These are phyloP conservation scores for Noccaea bulbosa DNA, from an alignment of 345 rosid genomes.

Conservation along the genomic window DNA sequence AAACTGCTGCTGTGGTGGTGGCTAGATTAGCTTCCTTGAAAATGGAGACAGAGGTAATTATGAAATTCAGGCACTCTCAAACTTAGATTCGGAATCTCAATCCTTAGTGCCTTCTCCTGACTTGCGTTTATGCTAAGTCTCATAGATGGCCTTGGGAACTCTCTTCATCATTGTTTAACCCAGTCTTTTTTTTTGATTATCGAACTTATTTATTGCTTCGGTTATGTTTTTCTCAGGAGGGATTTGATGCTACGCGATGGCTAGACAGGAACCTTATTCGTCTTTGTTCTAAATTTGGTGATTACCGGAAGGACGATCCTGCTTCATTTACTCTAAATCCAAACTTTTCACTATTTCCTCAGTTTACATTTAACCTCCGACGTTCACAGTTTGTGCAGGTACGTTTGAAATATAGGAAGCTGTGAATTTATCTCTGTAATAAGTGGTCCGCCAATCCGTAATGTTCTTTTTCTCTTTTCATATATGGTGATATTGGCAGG, in stretches of 20 bases:
- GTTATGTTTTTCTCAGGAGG: slow-evolving; percentile 64
- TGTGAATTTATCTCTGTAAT: slow-evolving; percentile 3
- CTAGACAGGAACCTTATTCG: slow-evolving; percentile 95
- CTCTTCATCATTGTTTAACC: slow-evolving; percentile 3
- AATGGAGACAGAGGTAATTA: slow-evolving; percentile 95
- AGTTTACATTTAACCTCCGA: slow-evolving; percentile 93
- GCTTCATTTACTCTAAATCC: slow-evolving; percentile 89
- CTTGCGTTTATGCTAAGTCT: slow-evolving; percentile 6
- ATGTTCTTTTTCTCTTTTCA: neutral
- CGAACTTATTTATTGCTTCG: neutral
- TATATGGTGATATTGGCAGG: slow-evolving; percentile 41
- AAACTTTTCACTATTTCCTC: slow-evolving; percentile 96
- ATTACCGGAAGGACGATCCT: slow-evolving; percentile 97
- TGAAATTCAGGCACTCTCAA: slow-evolving; percentile 3
- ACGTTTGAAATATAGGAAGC: slow-evolving; percentile 21
- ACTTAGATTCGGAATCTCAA: neutral
- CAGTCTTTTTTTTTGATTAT: slow-evolving; percentile 20
- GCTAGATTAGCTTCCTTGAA: slow-evolving; percentile 90
- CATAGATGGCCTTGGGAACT: neutral
- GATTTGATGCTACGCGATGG: slow-evolving; percentile 99
- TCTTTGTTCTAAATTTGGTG: slow-evolving; percentile 94
- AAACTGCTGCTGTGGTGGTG: slow-evolving; percentile 97
- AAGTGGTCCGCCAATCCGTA: neutral
- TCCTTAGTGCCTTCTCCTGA: neutral
- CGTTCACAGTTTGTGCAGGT: slow-evolving; percentile 99